A percentile compares a stretch with the other conserved stretches of the same genome.
Conservation (phyloP, 257 asterid genomes). For the Fraxinus anomala region DNA sequence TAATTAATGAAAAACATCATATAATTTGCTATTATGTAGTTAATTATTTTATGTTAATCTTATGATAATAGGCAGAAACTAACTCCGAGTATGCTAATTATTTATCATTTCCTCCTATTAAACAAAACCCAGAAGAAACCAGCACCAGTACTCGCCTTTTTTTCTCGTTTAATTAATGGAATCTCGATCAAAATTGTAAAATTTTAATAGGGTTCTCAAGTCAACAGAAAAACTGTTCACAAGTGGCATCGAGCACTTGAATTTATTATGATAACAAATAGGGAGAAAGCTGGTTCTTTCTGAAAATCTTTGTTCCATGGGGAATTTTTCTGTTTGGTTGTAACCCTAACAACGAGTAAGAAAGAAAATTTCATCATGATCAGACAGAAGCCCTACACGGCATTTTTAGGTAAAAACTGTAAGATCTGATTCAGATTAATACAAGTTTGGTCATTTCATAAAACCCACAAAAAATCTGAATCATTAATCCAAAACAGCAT, state of each 20-base stretch:
- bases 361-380: neutral
- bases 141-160: neutral
- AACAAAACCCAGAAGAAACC: neutral
- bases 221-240: neutral
- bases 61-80: no score
- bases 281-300: neutral
- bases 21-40: no score
- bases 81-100: no score
- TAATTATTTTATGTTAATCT: no score
- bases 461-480: conserved; percentile 10
- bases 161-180: neutral
- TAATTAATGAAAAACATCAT: no score
- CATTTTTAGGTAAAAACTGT: no score
- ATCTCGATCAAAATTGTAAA: neutral
- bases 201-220: neutral
- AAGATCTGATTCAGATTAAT: conserved; percentile 19
- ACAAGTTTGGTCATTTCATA: neutral
- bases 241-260: neutral
- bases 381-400: no score
- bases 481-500: conserved; percentile 1
- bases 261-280: neutral
- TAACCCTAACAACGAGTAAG: neutral
- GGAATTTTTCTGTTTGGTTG: neutral
- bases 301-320: neutral
- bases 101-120: neutral